Evolutionary conservation across 2,329 filamentous ascomycete species (phyloP), one percentile per base, ranked within the genome.

Genomic region (Aspergillus sp.): DNA sequence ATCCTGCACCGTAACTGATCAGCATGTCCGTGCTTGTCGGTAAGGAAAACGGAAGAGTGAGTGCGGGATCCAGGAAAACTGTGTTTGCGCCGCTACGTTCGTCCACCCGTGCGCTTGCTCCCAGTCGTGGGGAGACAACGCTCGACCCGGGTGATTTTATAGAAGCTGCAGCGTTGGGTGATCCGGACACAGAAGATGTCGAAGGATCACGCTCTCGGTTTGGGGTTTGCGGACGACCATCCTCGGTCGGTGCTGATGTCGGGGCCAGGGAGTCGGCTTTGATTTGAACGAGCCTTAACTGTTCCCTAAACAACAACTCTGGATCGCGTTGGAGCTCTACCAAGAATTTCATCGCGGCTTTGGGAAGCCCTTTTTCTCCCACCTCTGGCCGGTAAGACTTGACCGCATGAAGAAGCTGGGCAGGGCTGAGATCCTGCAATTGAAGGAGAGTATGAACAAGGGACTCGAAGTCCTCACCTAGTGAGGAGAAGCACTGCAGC

Each of bases 1-100:
- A 95, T 0, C 95, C 95, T 12, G 95, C 93, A 0, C 95, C 95
- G 68, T 96, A 99, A 64, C 88, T 93, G 48, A 99, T 86, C 48
- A 98, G 83, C 95, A 99, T 99, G 73, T 99, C 95, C 24, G 93
- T 98, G 56, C 91, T 95, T 1, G 93, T 96, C 1, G 95, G 95
- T 26, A 99, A 80, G n/a, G 89, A 89, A 72, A 99, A 99, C 0
- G 95, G 95, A 24, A 99, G 83, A 83, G 97, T 96, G 58, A 96
- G 80, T 2, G 93, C 90, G 3, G 93, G 91, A 68, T 98, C 93
- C 53, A 98, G 77, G 43, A 97, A 85, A 36, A 97, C 63, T 34
- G 61, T 66, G 51, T 68, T 70, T 17, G 61, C 61, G 20, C 66
- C 63, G 24, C 65, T 66, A 18, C 69, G 69, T 42, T 69, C 69